Evolutionary conservation across 306 rosid species (phyloP), one percentile per base, ranked within the genome.

Genomic region (Acacia melanoxylon): DNA sequence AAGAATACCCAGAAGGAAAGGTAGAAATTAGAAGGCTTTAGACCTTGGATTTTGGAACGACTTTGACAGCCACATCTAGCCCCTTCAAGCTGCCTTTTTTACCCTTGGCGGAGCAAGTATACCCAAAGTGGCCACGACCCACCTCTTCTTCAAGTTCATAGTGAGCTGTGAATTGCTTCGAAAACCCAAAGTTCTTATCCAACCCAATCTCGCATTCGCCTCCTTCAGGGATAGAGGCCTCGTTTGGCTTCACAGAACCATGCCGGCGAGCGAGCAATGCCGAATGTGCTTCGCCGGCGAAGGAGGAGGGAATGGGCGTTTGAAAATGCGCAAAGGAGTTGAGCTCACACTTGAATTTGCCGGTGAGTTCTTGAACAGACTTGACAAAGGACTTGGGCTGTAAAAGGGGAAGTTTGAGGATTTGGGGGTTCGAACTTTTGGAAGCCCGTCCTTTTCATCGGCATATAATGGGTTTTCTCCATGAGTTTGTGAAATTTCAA

Each of bases 91-190:
- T 82, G 14, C 98, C 97, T 52, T 91, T 94, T 74, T 73, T 94
- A 2, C 90, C 93, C 72, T 83, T 91, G 20, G 98, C 98, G 4
- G 87, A 89, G 85, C 96, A 92, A 82, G 98, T 94, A 83, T 91
- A 94, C 17, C 98, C 98, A 24, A 94, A 94, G 88, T 94, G 98
- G 14, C 98, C 98, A 11, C 98, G 94, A n/a, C 98, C 98, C 76
- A 94, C 93, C 77, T 94, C 98, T 11, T 92, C 91, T 0, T 87
- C 94, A 80, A 94, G 82, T 89, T 92, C 98, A 76, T 82, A 94
- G 82, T 92, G 87, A 27, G 78, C 74, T 3, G 17, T 25, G 56
- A 94, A 91, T 22, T 86, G 87, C 81, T 87, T 94, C 0, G 92
- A 91, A 74, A 85, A 94, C 11, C 98, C 98, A 68, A 94, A 94